A percentile compares a stretch with the other conserved stretches of the same genome.
These are phyloP conservation scores for Sugiyamaella boreocaroliniensis DNA, from an alignment of 805 yeast species.

Conservation along the genomic window DNA sequence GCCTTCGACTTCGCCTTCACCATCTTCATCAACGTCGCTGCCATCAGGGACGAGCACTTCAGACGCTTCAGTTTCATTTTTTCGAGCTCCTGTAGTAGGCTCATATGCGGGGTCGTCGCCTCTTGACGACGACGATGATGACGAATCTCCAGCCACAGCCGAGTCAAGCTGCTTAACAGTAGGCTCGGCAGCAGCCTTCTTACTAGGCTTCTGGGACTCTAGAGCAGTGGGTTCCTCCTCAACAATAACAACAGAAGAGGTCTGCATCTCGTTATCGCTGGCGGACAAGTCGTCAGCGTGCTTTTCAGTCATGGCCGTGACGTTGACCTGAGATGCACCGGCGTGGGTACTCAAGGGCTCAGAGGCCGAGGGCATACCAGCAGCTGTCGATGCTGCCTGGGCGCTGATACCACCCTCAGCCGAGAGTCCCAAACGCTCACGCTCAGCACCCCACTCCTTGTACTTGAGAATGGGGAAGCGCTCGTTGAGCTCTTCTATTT, in stretches of 20 bases:
- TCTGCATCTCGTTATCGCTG: too few relatives aligned
- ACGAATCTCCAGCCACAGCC: background rate
- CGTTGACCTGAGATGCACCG: background rate
- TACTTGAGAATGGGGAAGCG: constrained; percentile 29
- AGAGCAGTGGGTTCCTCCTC: too few relatives aligned
- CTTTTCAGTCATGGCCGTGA: background rate
- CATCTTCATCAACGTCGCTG: background rate
- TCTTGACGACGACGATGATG: background rate
- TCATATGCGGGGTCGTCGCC: background rate
- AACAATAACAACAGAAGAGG: too few relatives aligned
- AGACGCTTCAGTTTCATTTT: background rate
- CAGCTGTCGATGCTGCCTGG: background rate
- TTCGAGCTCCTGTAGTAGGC: background rate
- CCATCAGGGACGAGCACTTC: background rate
- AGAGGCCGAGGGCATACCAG: constrained; percentile 1
- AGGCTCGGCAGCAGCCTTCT: background rate
- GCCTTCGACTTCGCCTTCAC: background rate
- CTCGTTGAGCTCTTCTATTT: constrained; percentile 24
- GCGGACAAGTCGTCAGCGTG: background rate
- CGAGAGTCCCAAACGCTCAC: constrained; percentile 17
- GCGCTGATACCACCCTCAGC: constrained; percentile 19
- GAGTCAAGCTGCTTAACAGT: background rate
- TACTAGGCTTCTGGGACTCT: too few relatives aligned
- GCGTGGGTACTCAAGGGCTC: constrained; percentile 1
- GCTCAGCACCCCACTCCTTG: constrained; percentile 26